Evolutionary conservation across 2,329 filamentous ascomycete genomes (phyloP).

Genomic region (Sporothrix pseudoabietina): DNA sequence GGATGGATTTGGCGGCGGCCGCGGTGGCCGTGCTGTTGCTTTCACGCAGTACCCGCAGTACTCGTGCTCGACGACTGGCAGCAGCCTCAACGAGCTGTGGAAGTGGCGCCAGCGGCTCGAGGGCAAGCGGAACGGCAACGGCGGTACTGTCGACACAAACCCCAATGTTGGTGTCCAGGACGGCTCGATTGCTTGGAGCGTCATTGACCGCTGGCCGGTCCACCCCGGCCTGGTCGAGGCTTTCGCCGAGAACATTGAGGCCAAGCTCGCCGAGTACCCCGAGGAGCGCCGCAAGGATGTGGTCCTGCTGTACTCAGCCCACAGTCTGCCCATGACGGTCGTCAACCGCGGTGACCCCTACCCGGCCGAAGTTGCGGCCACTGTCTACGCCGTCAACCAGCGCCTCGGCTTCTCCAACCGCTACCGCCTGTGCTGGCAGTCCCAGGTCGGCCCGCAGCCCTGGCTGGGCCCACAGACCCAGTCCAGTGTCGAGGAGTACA

Average conservation of each 20-base stretch:
- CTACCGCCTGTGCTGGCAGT: slow-evolving; percentile 96
- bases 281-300: slow-evolving; percentile 77
- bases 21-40: slow-evolving; percentile 89
- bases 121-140: slow-evolving; percentile 58
- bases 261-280: slow-evolving; percentile 80
- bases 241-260: slow-evolving; percentile 89
- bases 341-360: slow-evolving; percentile 96
- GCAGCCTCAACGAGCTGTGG: slow-evolving; percentile 95
- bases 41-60: slow-evolving; percentile 99
- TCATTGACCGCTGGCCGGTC: slow-evolving; percentile 97
- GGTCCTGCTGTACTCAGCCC: slow-evolving; percentile 88
- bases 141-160: slow-evolving; percentile 48
- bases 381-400: slow-evolving; percentile 96
- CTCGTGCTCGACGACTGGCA: slow-evolving; percentile 95
- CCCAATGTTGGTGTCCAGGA: slow-evolving; percentile 40
- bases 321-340: slow-evolving; percentile 95
- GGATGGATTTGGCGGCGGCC: slow-evolving; percentile 88
- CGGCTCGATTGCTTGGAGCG: slow-evolving; percentile 88
- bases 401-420: slow-evolving; percentile 83
- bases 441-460: slow-evolving; percentile 90
- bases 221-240: slow-evolving; percentile 88
- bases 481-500: slow-evolving; percentile 82
- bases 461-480: slow-evolving; percentile 96
- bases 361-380: slow-evolving; percentile 91
- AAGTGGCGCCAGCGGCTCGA: slow-evolving; percentile 91